phyloP scores from a whole-genome alignment of 495 filamentous ascomycete species.

The Podospora tetraspora region DNA sequence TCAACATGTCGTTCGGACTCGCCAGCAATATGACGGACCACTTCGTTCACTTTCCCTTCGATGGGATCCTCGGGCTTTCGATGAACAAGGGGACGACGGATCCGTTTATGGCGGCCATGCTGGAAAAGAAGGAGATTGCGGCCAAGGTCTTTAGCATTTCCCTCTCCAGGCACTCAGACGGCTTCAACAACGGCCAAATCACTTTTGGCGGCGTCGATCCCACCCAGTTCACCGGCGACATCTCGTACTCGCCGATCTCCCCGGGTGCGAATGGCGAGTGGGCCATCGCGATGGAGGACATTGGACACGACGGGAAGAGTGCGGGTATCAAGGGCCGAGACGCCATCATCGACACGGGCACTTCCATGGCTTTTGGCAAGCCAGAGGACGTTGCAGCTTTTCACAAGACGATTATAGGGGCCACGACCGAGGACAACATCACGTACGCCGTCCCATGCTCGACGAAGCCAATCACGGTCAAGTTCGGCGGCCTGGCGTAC shows the following conservation, averaged over 20 bases:
- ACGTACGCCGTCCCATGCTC: constrained; percentile 67
- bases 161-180: constrained; percentile 58
- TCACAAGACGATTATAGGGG: constrained; percentile 60
- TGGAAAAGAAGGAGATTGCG: constrained; percentile 50
- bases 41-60: constrained; percentile 71
- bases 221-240: constrained; percentile 57
- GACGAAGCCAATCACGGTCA: constrained; percentile 38
- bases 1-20: constrained; percentile 62
- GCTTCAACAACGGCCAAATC: constrained; percentile 64
- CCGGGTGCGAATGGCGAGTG: constrained; percentile 46
- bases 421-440: constrained; percentile 39
- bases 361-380: constrained; percentile 67
- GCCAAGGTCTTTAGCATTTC: constrained; percentile 64
- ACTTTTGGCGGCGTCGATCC: constrained; percentile 68
- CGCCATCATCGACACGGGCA: constrained; percentile 77
- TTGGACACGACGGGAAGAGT: constrained; percentile 50
- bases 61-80: constrained; percentile 81
- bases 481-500: constrained; percentile 52
- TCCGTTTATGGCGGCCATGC: constrained; percentile 59
- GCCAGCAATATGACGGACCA: constrained; percentile 60
- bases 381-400: constrained; percentile 57
- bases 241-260: constrained; percentile 54
- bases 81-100: constrained; percentile 46
- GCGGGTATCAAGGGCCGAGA: constrained; percentile 46
- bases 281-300: constrained; percentile 64